Evolutionary conservation across 257 asterid genomes (phyloP).

Genomic region (Ophiorrhiza pumila): DNA sequence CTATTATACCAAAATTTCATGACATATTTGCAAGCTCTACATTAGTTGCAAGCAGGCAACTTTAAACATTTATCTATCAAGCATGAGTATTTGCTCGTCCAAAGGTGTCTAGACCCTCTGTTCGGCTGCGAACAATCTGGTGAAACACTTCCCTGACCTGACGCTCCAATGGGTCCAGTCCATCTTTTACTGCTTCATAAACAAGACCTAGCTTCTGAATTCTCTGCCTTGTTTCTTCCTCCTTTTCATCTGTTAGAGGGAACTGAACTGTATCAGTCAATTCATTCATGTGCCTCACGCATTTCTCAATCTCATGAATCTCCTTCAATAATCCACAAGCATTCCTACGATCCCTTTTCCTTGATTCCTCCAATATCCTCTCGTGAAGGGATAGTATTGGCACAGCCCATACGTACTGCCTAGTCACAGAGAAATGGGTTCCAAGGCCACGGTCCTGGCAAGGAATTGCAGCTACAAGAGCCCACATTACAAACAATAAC

Average conservation of each 20-base stretch:
- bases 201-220: slow-evolving; percentile 55
- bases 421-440: slow-evolving; percentile 47
- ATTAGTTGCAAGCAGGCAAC: slow-evolving; percentile 27
- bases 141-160: slow-evolving; percentile 78
- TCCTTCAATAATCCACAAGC: slow-evolving; percentile 80
- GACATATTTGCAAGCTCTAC: slow-evolving; percentile 25
- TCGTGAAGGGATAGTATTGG: slow-evolving; percentile 72
- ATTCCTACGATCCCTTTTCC: slow-evolving; percentile 67
- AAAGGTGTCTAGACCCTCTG: slow-evolving; percentile 55
- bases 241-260: slow-evolving; percentile 65
- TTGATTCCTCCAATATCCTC: slow-evolving; percentile 74
- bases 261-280: slow-evolving; percentile 50
- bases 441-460: slow-evolving; percentile 97
- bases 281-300: slow-evolving; percentile 53
- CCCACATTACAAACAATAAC: slow-evolving; percentile 79
- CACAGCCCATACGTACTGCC: slow-evolving; percentile 62
- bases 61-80: slow-evolving; percentile 20
- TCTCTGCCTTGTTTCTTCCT: slow-evolving; percentile 58
- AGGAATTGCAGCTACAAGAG: slow-evolving; percentile 94
- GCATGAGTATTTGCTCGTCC: slow-evolving; percentile 37
- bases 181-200: slow-evolving; percentile 48
- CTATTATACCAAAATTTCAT: slow-evolving; percentile 26
- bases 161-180: slow-evolving; percentile 79
- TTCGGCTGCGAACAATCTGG: slow-evolving; percentile 71
- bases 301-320: slow-evolving; percentile 70